Base-by-base conservation (phyloP, 345 rosid genomes). In the Corchorus capsularis region DNA sequence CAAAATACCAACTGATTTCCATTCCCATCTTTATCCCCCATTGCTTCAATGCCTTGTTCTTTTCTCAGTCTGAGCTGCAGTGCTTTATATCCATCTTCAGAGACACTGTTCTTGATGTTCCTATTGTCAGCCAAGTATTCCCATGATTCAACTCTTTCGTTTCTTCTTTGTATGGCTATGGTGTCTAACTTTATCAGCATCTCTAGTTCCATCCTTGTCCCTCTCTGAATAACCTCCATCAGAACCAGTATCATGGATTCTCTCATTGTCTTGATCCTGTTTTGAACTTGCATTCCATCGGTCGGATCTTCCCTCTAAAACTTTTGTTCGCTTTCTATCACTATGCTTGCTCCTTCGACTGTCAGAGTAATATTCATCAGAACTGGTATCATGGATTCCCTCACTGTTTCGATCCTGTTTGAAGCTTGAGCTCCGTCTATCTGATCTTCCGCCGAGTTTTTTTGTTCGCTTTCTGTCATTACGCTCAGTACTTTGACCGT, bases 141-240 rank as follows among this genome's bases (percentile, higher is more conserved):
- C 15, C 83, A 78, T 74, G 80, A 56, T 70, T 77, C 47, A 77
- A 75, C 76, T 63, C 73, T 71, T 82, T 50, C 75, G 64, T 20
- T 34, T 73, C 73, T 71, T 78, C 71, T 69, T 71, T 0, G 49
- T 34, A 63, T 22, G 74, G 41, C 16, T 20, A 62, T 10, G 66
- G 15, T n/a, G 56, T 37, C 82, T 74, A 20, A 80, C 80, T 75
- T 76, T 75, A 34, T 74, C 77, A 43, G 66, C 11, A 70, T 75
- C 78, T 37, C 43, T 71, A 55, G 81, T 77, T 61, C 59, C 57
- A 65, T 61, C 80, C 22, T 27, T 55, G 55, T 86, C 82, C 50
- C 74, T 71, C 39, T 80, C 89, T 22, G 78, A 78, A 78, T 78
- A 80, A 77, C 71, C 68, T n/a, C 22, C 78, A 75, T 78, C 84